These are phyloP conservation scores for Colletotrichum kahawae DNA, from an alignment of 2,329 filamentous ascomycete species.

Conservation along the genomic window DNA sequence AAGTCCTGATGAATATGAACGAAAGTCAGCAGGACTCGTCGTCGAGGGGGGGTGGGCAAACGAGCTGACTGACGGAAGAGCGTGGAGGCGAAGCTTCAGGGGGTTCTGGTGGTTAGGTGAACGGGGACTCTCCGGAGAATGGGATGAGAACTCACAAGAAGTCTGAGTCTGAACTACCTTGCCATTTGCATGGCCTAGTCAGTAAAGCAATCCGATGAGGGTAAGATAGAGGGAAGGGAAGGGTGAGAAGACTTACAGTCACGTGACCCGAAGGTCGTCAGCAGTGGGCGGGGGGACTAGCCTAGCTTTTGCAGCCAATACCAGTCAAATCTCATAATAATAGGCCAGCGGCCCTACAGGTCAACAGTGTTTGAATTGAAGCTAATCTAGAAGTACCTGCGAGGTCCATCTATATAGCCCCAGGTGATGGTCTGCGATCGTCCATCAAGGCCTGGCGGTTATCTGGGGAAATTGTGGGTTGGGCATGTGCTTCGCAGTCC, in stretches of 20 bases:
- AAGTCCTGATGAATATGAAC: neutral
- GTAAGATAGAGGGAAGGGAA: rapidly evolving
- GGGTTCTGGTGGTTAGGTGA: neutral
- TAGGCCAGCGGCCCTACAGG: neutral
- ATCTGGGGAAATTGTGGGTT: neutral
- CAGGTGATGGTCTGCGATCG: neutral
- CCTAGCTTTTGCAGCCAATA: no score
- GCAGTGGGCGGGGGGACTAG: no score
- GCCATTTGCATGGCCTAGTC: neutral
- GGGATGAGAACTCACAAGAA: neutral
- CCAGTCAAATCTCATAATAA: no score
- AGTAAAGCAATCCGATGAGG: neutral
- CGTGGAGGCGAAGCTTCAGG: neutral
- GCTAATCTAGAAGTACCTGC: neutral
- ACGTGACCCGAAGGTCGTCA: neutral
- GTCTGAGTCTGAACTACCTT: neutral
- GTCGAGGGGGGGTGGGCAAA: neutral
- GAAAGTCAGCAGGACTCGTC: neutral
- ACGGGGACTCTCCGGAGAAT: neutral
- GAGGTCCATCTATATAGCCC: neutral
- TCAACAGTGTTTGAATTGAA: neutral
- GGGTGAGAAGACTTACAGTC: neutral
- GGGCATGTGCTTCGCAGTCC: neutral
- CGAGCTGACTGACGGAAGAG: neutral
- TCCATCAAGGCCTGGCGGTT: neutral